A percentile compares a stretch with the other conserved stretches of the same genome.
phyloP scores from a whole-genome alignment of 1,139 yeast genomes.

The Taphrina pruni region DNA sequence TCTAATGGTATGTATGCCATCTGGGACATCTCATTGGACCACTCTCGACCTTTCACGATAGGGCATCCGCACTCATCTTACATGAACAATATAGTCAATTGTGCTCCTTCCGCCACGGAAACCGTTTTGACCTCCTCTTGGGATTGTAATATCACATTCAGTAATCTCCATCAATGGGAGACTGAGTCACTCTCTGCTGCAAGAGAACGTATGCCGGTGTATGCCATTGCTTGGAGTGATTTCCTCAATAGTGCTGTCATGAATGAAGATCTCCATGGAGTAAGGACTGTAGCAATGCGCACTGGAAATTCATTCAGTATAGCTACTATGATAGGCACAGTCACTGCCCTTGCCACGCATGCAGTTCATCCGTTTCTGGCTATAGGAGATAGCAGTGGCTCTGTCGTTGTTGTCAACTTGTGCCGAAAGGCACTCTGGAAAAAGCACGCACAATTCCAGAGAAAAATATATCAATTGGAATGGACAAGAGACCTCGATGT shows the following conservation, averaged over 20 bases:
- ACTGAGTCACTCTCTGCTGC: slow-evolving; percentile 24
- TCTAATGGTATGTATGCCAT: slow-evolving; percentile 36
- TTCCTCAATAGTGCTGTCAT: slow-evolving; percentile 28
- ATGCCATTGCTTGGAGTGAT: slow-evolving; percentile 38
- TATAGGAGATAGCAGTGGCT: slow-evolving; percentile 31
- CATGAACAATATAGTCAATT: slow-evolving; percentile 24
- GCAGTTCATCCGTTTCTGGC: slow-evolving; percentile 39
- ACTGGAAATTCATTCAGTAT: slow-evolving; percentile 26
- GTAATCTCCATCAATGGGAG: slow-evolving; percentile 10
- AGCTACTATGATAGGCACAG: slow-evolving; percentile 33
- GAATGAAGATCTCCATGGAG: slow-evolving; percentile 30
- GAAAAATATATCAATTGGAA: slow-evolving; percentile 10
- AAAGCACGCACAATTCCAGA: slow-evolving; percentile 13
- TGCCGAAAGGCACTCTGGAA: slow-evolving; percentile 28
- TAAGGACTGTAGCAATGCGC: slow-evolving; percentile 22
- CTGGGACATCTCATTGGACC: slow-evolving; percentile 19
- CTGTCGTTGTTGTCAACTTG: slow-evolving; percentile 20
- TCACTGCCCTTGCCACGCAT: slow-evolving; percentile 29
- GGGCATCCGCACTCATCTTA: slow-evolving; percentile 28
- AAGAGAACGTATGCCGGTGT: slow-evolving; percentile 35
- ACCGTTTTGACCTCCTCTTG: slow-evolving; percentile 29
- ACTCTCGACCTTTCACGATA: slow-evolving; percentile 18
- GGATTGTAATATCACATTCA: slow-evolving; percentile 36
- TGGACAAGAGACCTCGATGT: neutral
- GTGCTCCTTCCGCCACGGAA: slow-evolving; percentile 31